These are phyloP conservation scores for Metarhizium brunneum DNA, from an alignment of 2,329 filamentous ascomycete species.

Conservation along the genomic window DNA sequence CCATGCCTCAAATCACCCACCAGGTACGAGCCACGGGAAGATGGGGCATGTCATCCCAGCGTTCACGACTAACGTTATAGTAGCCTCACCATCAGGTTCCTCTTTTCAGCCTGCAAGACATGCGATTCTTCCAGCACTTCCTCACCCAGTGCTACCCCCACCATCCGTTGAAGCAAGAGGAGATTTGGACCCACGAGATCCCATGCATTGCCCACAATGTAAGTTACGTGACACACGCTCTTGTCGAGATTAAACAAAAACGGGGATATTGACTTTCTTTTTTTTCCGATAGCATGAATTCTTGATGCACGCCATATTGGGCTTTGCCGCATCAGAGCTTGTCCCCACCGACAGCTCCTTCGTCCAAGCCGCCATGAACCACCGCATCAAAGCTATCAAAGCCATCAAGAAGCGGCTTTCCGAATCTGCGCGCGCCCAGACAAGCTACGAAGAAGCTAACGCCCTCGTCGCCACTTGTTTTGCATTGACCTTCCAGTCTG, in stretches of 20 bases:
- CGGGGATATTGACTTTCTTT: slow-evolving; percentile 4
- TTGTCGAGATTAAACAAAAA: neutral
- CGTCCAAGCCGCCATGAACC: slow-evolving; percentile 47
- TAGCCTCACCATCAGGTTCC: slow-evolving; percentile 50
- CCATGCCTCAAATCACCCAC: slow-evolving; percentile 38
- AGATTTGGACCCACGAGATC: slow-evolving; percentile 58
- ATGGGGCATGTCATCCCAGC: neutral
- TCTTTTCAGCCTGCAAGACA: slow-evolving; percentile 51
- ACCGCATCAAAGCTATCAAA: slow-evolving; percentile 56
- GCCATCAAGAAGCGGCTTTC: slow-evolving; percentile 48
- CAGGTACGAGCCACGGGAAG: slow-evolving; percentile 27
- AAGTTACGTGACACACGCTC: slow-evolving; percentile 15
- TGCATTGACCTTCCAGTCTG: slow-evolving; percentile 49
- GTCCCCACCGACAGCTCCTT: slow-evolving; percentile 41
- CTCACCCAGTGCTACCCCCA: slow-evolving; percentile 52
- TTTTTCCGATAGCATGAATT: slow-evolving; percentile 43
- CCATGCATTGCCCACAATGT: slow-evolving; percentile 59
- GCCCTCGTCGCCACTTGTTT: slow-evolving; percentile 51
- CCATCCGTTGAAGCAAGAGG: slow-evolving; percentile 55
- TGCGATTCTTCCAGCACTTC: slow-evolving; percentile 63
- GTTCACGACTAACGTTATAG: neutral
- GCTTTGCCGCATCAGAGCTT: slow-evolving; percentile 58
- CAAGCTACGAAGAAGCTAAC: slow-evolving; percentile 44
- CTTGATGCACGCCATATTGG: slow-evolving; percentile 62
- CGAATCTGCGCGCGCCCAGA: slow-evolving; percentile 29